These are phyloP conservation scores for Boletus vermiculosoides DNA, from an alignment of 768 basidiomycete genomes.

Conservation along the genomic window DNA sequence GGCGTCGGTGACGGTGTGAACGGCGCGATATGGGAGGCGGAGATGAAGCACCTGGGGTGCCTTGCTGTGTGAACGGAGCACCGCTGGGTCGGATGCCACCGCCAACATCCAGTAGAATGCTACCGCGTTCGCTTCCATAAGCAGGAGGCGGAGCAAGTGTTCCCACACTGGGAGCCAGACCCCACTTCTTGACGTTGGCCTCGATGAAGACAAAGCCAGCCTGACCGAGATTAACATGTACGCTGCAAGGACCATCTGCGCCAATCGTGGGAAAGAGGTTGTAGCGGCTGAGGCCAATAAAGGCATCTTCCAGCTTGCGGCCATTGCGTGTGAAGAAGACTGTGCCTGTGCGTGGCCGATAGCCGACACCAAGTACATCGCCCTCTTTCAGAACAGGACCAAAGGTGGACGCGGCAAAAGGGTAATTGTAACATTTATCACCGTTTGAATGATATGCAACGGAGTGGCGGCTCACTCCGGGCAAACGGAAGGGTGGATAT, in stretches of 20 bases:
- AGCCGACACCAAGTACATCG: constrained; percentile 94
- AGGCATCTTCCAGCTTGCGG: constrained; percentile 95
- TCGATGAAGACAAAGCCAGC: constrained; percentile 99
- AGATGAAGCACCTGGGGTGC: constrained; percentile 47
- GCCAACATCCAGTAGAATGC: constrained; percentile 91
- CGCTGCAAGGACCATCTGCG: constrained; percentile 92
- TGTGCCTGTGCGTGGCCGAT: constrained; percentile 92
- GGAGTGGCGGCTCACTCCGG: constrained; percentile 82
- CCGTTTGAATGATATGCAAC: constrained; percentile 96
- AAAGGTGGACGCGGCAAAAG: constrained; percentile 83
- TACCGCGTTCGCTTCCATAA: constrained; percentile 95
- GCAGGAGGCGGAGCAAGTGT: constrained; percentile 97
- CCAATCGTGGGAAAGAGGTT: constrained; percentile 98
- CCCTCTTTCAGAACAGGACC: constrained; percentile 88
- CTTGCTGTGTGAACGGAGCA: constrained; percentile 42
- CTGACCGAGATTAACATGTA: constrained; percentile 97
- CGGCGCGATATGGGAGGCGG: constrained; percentile 46
- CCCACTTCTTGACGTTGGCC: constrained; percentile 99
- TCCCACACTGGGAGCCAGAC: constrained; percentile 93
- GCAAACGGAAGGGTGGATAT: constrained; percentile 90
- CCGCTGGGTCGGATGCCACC: constrained; percentile 34
- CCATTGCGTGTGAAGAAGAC: constrained; percentile 99
- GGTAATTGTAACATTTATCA: constrained; percentile 96
- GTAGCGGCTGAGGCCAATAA: constrained; percentile 81
- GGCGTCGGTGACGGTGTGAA: constrained; percentile 59